Evolutionary conservation across 345 rosid genomes (phyloP).

Genomic region (Aquilaria yunnanensis): DNA sequence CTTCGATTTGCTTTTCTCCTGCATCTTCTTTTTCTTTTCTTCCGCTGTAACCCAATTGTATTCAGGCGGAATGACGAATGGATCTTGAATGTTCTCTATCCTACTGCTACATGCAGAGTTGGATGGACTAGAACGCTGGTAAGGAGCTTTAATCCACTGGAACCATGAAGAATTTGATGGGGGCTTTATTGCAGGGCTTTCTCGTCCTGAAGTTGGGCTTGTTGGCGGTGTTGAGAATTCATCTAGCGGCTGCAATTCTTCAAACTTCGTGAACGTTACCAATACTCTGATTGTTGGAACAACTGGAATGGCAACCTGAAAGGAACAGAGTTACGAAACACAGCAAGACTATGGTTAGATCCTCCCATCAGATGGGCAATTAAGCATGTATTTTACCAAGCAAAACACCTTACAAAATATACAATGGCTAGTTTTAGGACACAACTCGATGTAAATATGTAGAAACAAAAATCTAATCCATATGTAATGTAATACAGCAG

Average conservation of each 20-base stretch:
- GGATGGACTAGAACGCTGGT: conserved; percentile 46
- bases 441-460: too few relatives aligned
- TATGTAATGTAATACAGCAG: too few relatives aligned
- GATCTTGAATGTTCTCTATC: conserved; percentile 62
- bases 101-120: conserved; percentile 39
- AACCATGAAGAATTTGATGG: conserved; percentile 73
- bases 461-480: too few relatives aligned
- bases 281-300: conserved; percentile 88
- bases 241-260: conserved; percentile 73
- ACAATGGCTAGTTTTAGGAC: too few relatives aligned
- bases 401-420: too few relatives aligned
- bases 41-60: conserved; percentile 80
- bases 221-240: conserved; percentile 93
- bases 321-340: background rate
- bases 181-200: conserved; percentile 49
- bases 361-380: too few relatives aligned
- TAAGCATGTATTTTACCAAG: too few relatives aligned
- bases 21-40: conserved; percentile 88
- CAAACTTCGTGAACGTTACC: conserved; percentile 88
- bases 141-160: conserved; percentile 87
- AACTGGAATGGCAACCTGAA: conserved; percentile 96
- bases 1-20: conserved; percentile 75
- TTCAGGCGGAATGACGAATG: conserved; percentile 67
- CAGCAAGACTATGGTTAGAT: too few relatives aligned
- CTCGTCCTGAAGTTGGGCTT: conserved; percentile 61